Base-by-base conservation (phyloP, 2,329 filamentous ascomycete genomes). In the Chalaropsis thielavioides region DNA sequence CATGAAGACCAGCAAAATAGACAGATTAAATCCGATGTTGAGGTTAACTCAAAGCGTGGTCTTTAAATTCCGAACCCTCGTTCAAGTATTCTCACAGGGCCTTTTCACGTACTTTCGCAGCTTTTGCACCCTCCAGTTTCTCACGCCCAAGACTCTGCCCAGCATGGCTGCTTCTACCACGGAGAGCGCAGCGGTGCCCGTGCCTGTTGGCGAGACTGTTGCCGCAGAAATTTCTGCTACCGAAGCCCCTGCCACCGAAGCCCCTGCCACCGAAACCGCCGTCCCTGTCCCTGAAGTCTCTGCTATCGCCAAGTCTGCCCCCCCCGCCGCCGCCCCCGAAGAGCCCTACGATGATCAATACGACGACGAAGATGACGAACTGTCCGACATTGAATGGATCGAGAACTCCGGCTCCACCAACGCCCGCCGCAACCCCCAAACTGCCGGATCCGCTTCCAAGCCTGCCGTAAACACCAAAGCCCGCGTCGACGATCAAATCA, bases 401-500 rank as follows among this genome's bases (percentile, higher is more conserved):
- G 61, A 49, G 11, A 49, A 43, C n/a, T 31, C 49, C 5, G 17
- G 31, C 40, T 43, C 64, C 3, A 61, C 43, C 46, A 58, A 38
- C 10, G 51, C 58, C 58, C 65, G 65, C 40, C 65, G 65, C 24
- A 67, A 67, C 62, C 65, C 65, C 19, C 65, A 67, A n/a, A 62
- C 66, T 15, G 66, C 62, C 7, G 60, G 60, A 31, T 46, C 63
- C 41, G 51, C 40, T 43, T 44, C 66, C 72, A 89, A 87, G 71
- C 89, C 90, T 6, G 82, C 82, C 0, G 84, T 89, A 58, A 96
- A 96, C 75, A 92, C 89, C 0, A 81, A 83, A 68, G 83, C 89
- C 27, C 87, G 84, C 27, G 81, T 96, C 63, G 90, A 96, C 73
- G 92, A 96, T 72, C 90, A 96, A 71, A 87, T 96, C 63, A 85